Base-by-base conservation (phyloP, 805 yeast species). In the Candida maesae region DNA sequence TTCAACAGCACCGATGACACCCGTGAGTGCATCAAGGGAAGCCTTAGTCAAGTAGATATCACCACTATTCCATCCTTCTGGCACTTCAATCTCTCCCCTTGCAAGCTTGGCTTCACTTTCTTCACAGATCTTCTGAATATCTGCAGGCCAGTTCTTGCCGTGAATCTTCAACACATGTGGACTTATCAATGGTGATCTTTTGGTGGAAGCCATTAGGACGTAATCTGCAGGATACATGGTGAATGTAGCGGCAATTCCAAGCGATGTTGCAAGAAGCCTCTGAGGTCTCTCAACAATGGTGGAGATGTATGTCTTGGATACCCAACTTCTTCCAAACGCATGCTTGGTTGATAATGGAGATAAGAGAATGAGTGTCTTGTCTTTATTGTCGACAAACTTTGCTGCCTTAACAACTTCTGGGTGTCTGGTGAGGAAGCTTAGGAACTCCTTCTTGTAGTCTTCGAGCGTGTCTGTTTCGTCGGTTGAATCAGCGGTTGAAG, bases 241-340 rank as follows among this genome's bases (percentile, higher is more conserved):
- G 17, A 81, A 56, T 1, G 95, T 91, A 2, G 89, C 81, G 0
- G 88, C 75, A 18, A 86, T 73, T 1, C 95, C 95, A 44, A 86
- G 65, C n/a, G 87, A 78, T 8, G 81, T 69, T 0, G 95, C 93
- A 40, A 81, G 67, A 34, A 86, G 63, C 23, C 95, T 67, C 59
- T 86, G 90, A 1, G 95, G 95, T 33, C 91, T 65, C 61, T 86
- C 95, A 19, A 86, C 91, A 26, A 86, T 81, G 0, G 89, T 76
- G 14, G 81, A 66, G 32, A 74, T 60, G 52, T 82, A 81, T 1
- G 78, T 60, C 55, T 81, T 84, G 7, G 85, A 66, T 3, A 80
- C 88, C 95, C 95, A 86, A 21, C 67, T 66, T 28, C 95, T 70
- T 5, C 86, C 79, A 58, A 84, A 87, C 0, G 76, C 76, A 62